Evolutionary conservation across 768 basidiomycete species (phyloP).

Genomic region (Termitomyces eurrhizus): DNA sequence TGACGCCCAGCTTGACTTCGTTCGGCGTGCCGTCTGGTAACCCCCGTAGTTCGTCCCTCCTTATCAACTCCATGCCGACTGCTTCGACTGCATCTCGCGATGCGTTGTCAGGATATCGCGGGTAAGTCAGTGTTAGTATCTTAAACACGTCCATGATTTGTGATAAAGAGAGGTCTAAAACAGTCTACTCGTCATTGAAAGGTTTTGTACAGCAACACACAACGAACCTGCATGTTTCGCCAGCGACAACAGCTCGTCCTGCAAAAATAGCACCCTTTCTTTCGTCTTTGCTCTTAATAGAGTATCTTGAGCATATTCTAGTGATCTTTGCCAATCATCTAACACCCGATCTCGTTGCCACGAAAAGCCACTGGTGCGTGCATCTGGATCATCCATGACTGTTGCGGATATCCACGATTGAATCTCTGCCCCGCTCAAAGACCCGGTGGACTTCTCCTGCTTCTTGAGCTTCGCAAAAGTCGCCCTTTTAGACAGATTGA

Average conservation of each 20-base stretch:
- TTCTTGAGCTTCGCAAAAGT: constrained; percentile 47
- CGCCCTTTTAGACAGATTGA: constrained; percentile 34
- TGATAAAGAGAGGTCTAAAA: constrained; percentile 52
- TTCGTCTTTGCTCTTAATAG: constrained; percentile 54
- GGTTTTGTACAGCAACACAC: constrained; percentile 5
- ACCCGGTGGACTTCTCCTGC: constrained; percentile 35
- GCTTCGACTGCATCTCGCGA: constrained; percentile 72
- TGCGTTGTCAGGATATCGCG: constrained; percentile 68
- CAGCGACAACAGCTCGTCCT: constrained; percentile 56
- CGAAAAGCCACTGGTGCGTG: constrained; percentile 20
- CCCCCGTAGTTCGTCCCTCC: constrained; percentile 55
- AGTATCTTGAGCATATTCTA: constrained; percentile 48
- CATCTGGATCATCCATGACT: constrained; percentile 27
- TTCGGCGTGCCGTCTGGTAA: constrained; percentile 32
- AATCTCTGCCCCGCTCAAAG: constrained; percentile 52
- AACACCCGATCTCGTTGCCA: constrained; percentile 56
- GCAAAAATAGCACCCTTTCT: constrained; percentile 52
- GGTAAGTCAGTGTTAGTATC: constrained; percentile 71
- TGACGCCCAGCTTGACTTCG: constrained; percentile 51
- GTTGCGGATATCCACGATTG: constrained; percentile 62
- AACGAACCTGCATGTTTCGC: constrained; percentile 54
- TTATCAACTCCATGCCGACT: constrained; percentile 60
- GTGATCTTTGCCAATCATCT: constrained; percentile 51
- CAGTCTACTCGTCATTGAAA: not conserved
- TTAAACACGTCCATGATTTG: constrained; percentile 70